Conservation (phyloP, 2,329 filamentous ascomycete genomes). For the Calonectria fujianensis region DNA sequence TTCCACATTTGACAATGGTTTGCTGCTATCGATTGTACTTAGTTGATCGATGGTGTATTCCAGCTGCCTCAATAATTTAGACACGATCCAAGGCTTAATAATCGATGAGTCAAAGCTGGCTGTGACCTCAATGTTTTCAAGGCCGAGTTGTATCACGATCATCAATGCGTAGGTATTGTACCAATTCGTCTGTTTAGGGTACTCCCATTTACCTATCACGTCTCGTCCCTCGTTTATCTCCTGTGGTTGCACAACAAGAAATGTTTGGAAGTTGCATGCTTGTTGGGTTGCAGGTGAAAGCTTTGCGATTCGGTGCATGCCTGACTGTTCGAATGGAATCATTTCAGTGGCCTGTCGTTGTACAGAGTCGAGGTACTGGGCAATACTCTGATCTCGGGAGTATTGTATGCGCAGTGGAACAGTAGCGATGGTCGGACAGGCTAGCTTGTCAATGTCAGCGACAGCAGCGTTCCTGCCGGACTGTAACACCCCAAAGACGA, state of each 20-base stretch:
- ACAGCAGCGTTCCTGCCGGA: conserved; percentile 53
- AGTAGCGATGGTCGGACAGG: conserved; percentile 41
- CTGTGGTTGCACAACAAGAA: conserved; percentile 39
- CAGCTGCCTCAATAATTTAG: conserved; percentile 26
- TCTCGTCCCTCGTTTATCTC: background rate
- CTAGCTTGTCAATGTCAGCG: conserved; percentile 46
- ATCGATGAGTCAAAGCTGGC: conserved; percentile 31
- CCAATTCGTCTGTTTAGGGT: background rate
- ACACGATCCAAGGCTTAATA: background rate
- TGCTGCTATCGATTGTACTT: background rate
- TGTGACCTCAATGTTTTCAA: background rate
- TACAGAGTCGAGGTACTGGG: conserved; percentile 63
- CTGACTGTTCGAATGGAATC: conserved; percentile 40
- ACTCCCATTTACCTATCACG: background rate
- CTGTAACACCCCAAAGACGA: conserved; percentile 51
- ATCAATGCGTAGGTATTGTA: conserved; percentile 30
- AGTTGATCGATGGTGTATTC: conserved; percentile 33
- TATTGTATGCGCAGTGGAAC: conserved; percentile 48
- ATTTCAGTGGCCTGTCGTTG: conserved; percentile 42
- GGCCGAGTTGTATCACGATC: conserved; percentile 29
- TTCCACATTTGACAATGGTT: conserved; percentile 28
- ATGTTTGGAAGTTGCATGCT: conserved; percentile 37
- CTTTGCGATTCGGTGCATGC: conserved; percentile 38
- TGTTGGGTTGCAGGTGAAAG: background rate
- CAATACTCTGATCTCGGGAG: conserved; percentile 55